Evolutionary conservation across 2,329 filamentous ascomycete genomes (phyloP).

Genomic region (Aspergillus ochraceus): DNA sequence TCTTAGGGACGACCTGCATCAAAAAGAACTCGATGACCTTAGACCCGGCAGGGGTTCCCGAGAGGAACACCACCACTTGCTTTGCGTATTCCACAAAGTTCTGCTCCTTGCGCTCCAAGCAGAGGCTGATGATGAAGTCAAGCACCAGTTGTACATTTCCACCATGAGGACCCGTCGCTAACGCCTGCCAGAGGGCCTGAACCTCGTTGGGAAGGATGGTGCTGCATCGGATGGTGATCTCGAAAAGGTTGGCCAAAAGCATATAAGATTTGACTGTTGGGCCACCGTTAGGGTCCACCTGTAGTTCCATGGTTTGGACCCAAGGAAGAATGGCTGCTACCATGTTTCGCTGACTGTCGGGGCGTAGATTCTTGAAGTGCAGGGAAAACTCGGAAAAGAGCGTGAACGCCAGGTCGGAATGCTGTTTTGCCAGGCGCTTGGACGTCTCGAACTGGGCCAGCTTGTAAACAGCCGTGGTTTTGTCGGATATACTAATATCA

Average conservation of each 20-base stretch:
- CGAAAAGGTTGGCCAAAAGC: constrained; percentile 87
- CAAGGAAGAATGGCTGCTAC: constrained; percentile 92
- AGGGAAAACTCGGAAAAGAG: constrained; percentile 94
- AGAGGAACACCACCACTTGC: constrained; percentile 95
- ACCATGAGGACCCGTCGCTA: constrained; percentile 87
- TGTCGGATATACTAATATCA: constrained; percentile 97
- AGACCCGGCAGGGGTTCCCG: constrained; percentile 78
- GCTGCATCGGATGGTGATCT: constrained; percentile 92
- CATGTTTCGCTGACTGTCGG: constrained; percentile 85
- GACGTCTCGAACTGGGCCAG: constrained; percentile 96
- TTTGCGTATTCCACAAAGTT: constrained; percentile 98
- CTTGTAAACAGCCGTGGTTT: constrained; percentile 97
- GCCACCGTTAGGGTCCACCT: constrained; percentile 86
- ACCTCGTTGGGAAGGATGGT: constrained; percentile 92
- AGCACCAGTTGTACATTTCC: constrained; percentile 93
- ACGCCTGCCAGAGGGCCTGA: constrained; percentile 93
- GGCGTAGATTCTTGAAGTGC: constrained; percentile 84
- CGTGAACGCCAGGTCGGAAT: constrained; percentile 84
- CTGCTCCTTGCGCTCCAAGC: constrained; percentile 89
- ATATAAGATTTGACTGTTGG: constrained; percentile 93
- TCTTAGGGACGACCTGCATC: constrained; percentile 86
- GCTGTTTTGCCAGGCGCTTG: constrained; percentile 81
- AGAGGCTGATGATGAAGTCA: constrained; percentile 94
- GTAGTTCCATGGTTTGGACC: constrained; percentile 92
- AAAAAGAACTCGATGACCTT: constrained; percentile 94